Evolutionary conservation across 2,329 filamentous ascomycete genomes (phyloP).

Genomic region (Microdochium nivale): DNA sequence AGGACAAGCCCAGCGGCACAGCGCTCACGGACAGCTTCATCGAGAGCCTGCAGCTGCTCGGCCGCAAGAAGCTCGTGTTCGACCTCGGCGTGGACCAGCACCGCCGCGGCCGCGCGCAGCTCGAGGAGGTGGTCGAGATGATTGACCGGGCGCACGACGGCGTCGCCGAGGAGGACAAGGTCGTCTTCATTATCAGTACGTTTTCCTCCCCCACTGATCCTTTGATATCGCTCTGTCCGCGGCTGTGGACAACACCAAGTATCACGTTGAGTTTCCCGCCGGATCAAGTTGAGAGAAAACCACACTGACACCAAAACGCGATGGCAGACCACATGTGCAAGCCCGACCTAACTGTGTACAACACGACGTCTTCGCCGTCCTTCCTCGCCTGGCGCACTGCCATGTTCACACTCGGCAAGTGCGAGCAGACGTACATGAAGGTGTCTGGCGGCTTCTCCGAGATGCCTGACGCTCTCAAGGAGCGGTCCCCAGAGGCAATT

Average conservation of each 20-base stretch:
- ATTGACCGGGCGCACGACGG: slow-evolving; percentile 57
- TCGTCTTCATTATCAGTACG: slow-evolving; percentile 63
- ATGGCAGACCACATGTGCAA: slow-evolving; percentile 78
- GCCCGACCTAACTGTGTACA: slow-evolving; percentile 62
- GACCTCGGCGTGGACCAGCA: slow-evolving; percentile 80
- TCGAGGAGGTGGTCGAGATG: slow-evolving; percentile 64
- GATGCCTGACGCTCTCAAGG: slow-evolving; percentile 50
- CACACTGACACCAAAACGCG: not conserved
- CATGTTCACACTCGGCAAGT: slow-evolving; percentile 58
- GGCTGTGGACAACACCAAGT: not conserved
- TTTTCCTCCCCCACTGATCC: slow-evolving; percentile 7
- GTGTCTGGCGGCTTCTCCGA: slow-evolving; percentile 82
- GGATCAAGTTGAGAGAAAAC: too few species aligned
- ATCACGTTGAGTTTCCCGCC: slow-evolving; percentile 1
- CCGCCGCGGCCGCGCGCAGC: slow-evolving; percentile 64
- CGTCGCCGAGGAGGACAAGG: slow-evolving; percentile 48
- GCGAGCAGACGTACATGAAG: slow-evolving; percentile 72
- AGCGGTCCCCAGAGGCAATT: slow-evolving; percentile 42
- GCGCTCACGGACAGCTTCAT: slow-evolving; percentile 59
- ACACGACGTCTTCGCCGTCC: slow-evolving; percentile 40
- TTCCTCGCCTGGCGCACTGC: slow-evolving; percentile 63
- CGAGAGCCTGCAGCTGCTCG: slow-evolving; percentile 56
- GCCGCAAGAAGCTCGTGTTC: slow-evolving; percentile 57
- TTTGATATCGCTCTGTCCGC: slow-evolving; percentile 1
- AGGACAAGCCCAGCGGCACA: slow-evolving; percentile 61